Base-by-base conservation (phyloP, 1,139 yeast genomes). In the Wickerhamomyces sp. region DNA sequence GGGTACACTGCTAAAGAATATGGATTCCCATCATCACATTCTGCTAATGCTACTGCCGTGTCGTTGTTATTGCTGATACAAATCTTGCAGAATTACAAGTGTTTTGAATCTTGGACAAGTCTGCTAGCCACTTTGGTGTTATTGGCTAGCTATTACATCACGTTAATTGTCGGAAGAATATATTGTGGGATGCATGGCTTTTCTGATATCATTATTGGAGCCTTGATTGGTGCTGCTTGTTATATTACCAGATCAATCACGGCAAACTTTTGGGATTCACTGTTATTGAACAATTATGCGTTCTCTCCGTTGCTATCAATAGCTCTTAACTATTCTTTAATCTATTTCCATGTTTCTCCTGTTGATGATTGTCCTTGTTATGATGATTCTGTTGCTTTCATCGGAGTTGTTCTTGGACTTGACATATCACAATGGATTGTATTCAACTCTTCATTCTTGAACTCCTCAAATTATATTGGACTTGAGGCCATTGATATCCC, bases 161-260 rank as follows among this genome's bases (percentile, higher is more conserved):
- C 94, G 10, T 68, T 92, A 47, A 76, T 86, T 1, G 61, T 78
- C 47, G 98, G 98, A 22, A 69, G 98, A 41, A 59, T 92, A 7
- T 92, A 92, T 63, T 90, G 97, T 60, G 98, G 98, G 5, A 92
- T 92, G 98, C 98, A 92, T 62, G 98, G 98, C 3, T 76, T 86
- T 46, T 64, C 86, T 25, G 98, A 92, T 59, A 69, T 92, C 5
- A 39, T 67, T 2, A 63, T 76, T 10, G 98, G 98, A 3, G 64
- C 78, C 0, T 0, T 72, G 0, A 68, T 88, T 21, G 98, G 98
- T 0, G 40, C 65, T 0, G 33, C 60, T 0, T 65, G 80, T 32
- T 73, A 72, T 39, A 37, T 68, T 12, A 57, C 69, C 28, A 63
- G 90, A 45, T 46, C 53, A 25, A 46, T 50, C 13, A 52, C 56